Evolutionary conservation across 1,139 yeast genomes (phyloP), one percentile per base, ranked within the genome.

Genomic region (Hyphopichia burtonii): DNA sequence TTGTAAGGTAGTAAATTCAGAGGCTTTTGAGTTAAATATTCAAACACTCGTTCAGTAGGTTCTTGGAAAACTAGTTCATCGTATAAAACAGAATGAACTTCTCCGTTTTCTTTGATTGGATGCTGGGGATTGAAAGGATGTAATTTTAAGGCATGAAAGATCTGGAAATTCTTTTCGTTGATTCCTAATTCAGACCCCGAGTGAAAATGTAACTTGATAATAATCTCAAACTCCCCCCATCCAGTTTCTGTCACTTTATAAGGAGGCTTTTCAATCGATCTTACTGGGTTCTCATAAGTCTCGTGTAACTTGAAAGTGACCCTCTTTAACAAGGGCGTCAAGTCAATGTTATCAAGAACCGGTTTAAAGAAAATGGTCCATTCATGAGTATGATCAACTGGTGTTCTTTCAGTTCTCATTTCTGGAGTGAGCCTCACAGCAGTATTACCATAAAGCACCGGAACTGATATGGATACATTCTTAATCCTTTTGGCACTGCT

Each of bases 151-250:
- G 88, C 96, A 60, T 93, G 99, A 58, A 89, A 89, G 41, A 93
- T 73, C 44, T 83, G 88, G 41, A 93, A 71, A 59, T 86, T 85
- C 68, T 93, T 94, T 60, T 94, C 99, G 53, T 84, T 84, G 28
- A 73, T 70, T 3, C 77, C 77, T 38, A 73, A 55, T 39, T 73
- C 78, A 15, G 95, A 85, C 28, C 89, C 96, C 20, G 84, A 76
- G 36, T 84, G 86, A 64, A 93, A 93, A 62, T 84, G 91, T 28
- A 93, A 79, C 61, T 91, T 88, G 44, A 93, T 83, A 33, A 86
- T 80, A 48, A 94, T 86, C 58, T 93, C 99, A 65, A 93, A 93
- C 63, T 93, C 99, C 48, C 99, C 99, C 99, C 99, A 93, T 0
- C 99, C 99, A 0, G 98, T 88, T 58, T 94, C 99, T 1, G 96